Evolutionary conservation across 768 basidiomycete species (phyloP).

Genomic region (Termitomyces sp.): DNA sequence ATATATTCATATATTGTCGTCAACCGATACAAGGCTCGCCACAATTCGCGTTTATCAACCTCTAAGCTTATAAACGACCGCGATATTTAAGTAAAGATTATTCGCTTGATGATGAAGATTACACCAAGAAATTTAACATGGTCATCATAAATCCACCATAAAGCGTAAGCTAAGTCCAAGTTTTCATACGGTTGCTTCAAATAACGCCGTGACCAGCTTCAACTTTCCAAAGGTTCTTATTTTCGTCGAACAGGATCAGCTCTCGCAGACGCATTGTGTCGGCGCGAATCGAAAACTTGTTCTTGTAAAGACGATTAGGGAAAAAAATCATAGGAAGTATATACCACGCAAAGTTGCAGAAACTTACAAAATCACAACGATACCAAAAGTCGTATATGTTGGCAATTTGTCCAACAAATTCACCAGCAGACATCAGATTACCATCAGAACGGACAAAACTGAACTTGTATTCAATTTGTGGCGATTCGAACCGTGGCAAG

Average conservation of each 20-base stretch:
- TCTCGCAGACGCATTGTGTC: conserved; percentile 5
- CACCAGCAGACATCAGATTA: not conserved
- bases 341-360: too few relatives aligned
- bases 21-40: not conserved
- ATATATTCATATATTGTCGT: too few relatives aligned
- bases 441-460: not conserved
- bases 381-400: conserved; percentile 11
- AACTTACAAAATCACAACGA: not conserved
- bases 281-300: not conserved
- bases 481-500: not conserved
- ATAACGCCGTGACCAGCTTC: conserved; percentile 1
- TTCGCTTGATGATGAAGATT: not conserved
- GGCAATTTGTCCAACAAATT: conserved; percentile 9
- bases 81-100: too few relatives aligned
- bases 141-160: not conserved
- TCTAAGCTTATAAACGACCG: not conserved
- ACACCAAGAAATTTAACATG: not conserved
- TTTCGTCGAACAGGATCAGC: conserved; percentile 2
- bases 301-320: not conserved
- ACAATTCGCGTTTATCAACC: not conserved
- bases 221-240: conserved; percentile 6
- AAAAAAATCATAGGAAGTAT: too few relatives aligned
- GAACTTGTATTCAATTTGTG: conserved; percentile 4
- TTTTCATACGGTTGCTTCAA: not conserved
- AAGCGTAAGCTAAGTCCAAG: not conserved